Conservation (phyloP, 208 protist genomes). For the Cochliopodium minus region DNA sequence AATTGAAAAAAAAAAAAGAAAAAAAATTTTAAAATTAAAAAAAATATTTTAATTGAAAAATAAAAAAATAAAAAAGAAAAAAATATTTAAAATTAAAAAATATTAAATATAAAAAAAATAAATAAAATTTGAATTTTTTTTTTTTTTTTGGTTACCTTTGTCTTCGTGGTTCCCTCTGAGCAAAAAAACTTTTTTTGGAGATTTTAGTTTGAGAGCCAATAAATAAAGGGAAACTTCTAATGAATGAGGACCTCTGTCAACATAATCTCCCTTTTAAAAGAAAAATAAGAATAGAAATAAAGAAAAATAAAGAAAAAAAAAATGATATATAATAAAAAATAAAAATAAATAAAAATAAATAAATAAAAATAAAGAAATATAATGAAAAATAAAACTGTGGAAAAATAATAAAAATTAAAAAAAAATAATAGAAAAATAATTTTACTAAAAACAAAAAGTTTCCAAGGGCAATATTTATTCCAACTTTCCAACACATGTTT, state of each 20-base stretch:
- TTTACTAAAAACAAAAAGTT: no score
- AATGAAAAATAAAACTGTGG: no score
- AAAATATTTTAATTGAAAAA: conserved; percentile 63
- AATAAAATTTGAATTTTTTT: no score
- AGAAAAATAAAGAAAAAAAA: no score
- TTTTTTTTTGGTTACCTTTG: no score
- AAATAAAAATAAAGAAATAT: conserved; percentile 61
- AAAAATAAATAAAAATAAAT: conserved; percentile 60
- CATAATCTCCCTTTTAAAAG: conserved; percentile 92
- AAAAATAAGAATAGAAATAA: no score
- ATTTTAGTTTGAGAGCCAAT: conserved; percentile 65
- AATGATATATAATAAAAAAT: conserved; percentile 45
- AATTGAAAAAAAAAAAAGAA: conserved; percentile 45
- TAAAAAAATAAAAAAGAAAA: conserved; percentile 52
- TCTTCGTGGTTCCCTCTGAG: conserved; percentile 78
- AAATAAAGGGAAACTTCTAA: conserved; percentile 54
- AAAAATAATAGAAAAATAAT: no score
- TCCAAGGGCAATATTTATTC: no score
- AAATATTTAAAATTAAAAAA: conserved; percentile 34
- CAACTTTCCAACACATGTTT: no score
- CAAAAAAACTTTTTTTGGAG: conserved; percentile 64
- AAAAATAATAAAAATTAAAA: no score
- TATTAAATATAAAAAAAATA: conserved; percentile 52
- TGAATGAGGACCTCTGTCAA: conserved; percentile 77
- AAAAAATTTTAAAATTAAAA: conserved; percentile 47